Evolutionary conservation across 2,329 filamentous ascomycete genomes (phyloP), one percentile per base, ranked within the genome.

Genomic region (Arachnopeziza araneosa): DNA sequence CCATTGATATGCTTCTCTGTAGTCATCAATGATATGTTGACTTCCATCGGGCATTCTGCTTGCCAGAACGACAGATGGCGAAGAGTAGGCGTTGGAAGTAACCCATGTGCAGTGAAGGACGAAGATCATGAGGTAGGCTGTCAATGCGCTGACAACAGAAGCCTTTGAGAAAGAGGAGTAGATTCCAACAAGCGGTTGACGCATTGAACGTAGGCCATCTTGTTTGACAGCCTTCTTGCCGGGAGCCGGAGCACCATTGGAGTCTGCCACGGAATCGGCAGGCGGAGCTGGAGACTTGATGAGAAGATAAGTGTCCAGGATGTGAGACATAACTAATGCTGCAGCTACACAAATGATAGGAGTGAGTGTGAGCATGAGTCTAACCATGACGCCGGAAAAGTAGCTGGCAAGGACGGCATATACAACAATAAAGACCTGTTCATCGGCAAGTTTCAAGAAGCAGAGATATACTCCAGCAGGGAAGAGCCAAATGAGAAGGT

Each of bases 1-100:
- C 95, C 95, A 99, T 79, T 99, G 96, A 79, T 99, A 99, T 1
- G 95, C 95, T 82, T 99, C 95, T 72, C 95, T 89, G 79, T 99
- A 99, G 75, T 99, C 95, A 72, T 99, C 95, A 71, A 99, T 99
- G 74, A 99, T 99, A 77, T 96, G 93, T 74, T 98, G 93, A 74
- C 88, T 95, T 64, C 96, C 95, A 72, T 99, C 95, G 1, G 93
- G 92, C 78, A 96, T 82, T 67, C 87, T 86, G 73, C 93, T 97
- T 23, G 95, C 95, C 70, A 99, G 80, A 30, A 99, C 95, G 56
- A 99, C 95, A 0, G 95, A 99, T 6, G 95, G 95, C 24, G 95
- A 99, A 7, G 95, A 98, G 78, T 99, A 99, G 24, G 95, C 96
- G 72, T 98, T 98, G 6, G 95, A 98, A 19, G 95, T 99, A 56